Evolutionary conservation across 768 basidiomycete species (phyloP).

Genomic region (Boletus sp.): DNA sequence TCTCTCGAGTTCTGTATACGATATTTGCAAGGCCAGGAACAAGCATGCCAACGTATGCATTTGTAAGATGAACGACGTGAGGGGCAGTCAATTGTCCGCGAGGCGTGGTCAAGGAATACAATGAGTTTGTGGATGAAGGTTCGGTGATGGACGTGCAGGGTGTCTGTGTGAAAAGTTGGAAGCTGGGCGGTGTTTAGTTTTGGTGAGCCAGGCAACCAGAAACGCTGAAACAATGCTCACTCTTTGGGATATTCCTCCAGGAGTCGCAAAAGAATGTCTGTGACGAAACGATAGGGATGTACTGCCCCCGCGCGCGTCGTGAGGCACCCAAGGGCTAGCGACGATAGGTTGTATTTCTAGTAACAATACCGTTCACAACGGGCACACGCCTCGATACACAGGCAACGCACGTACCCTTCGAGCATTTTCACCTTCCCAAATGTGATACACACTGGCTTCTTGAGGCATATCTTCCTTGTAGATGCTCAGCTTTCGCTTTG

Average conservation of each 20-base stretch:
- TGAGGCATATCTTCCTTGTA: conserved; percentile 53
- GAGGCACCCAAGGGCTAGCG: conserved; percentile 48
- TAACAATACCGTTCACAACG: not conserved
- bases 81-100: conserved; percentile 40
- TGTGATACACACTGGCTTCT: conserved; percentile 35
- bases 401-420: conserved; percentile 29
- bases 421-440: conserved; percentile 34
- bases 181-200: conserved; percentile 12
- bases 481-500: conserved; percentile 41
- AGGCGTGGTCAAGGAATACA: conserved; percentile 42
- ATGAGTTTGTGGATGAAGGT: conserved; percentile 18
- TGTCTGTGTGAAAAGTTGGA: conserved; percentile 46
- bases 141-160: conserved; percentile 38
- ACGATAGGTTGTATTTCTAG: conserved; percentile 52
- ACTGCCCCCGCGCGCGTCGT: conserved; percentile 56
- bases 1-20: conserved; percentile 41
- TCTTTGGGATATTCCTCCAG: conserved; percentile 44
- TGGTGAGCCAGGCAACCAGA: conserved; percentile 2
- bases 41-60: conserved; percentile 49
- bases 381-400: not conserved
- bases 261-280: conserved; percentile 53
- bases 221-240: conserved; percentile 21
- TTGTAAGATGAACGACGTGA: conserved; percentile 54
- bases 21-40: conserved; percentile 40
- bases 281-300: conserved; percentile 71